Conservation (phyloP, 139 green algal species). For the Coelastrella sp. region DNA sequence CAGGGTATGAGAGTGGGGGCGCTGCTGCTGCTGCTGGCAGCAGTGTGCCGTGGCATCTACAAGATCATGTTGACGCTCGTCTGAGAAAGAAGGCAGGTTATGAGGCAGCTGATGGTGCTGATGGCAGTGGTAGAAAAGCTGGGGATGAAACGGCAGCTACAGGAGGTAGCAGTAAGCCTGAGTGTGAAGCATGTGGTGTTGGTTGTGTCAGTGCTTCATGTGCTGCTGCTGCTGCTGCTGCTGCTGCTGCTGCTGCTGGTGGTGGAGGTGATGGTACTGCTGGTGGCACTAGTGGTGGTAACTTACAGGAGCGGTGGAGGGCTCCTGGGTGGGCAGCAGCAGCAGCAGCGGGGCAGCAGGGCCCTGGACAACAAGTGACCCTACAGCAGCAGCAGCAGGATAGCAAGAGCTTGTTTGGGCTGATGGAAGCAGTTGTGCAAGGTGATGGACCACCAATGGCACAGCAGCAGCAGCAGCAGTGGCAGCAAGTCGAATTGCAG, state of each 20-base stretch:
- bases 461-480: no score
- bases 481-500: no score
- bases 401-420: no score
- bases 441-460: no score
- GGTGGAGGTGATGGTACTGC: not conserved
- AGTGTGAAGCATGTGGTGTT: constrained; percentile 12
- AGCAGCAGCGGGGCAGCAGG: not conserved
- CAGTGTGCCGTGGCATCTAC: not conserved
- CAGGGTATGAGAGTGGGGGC: not conserved
- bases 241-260: constrained; percentile 24
- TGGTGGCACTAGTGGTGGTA: not conserved
- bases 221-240: not conserved
- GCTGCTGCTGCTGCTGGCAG: not conserved
- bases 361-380: not conserved
- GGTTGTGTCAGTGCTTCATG: not conserved
- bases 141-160: constrained; percentile 6
- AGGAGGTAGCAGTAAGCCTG: not conserved
- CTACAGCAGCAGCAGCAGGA: constrained; percentile 6
- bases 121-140: not conserved
- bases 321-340: not conserved
- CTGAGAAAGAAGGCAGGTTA: not conserved
- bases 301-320: not conserved
- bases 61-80: no score
- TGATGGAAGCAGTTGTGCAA: no score
- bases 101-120: no score